Base-by-base conservation (phyloP, 139 green algal genomes). In the Picochlorum sp. region DNA sequence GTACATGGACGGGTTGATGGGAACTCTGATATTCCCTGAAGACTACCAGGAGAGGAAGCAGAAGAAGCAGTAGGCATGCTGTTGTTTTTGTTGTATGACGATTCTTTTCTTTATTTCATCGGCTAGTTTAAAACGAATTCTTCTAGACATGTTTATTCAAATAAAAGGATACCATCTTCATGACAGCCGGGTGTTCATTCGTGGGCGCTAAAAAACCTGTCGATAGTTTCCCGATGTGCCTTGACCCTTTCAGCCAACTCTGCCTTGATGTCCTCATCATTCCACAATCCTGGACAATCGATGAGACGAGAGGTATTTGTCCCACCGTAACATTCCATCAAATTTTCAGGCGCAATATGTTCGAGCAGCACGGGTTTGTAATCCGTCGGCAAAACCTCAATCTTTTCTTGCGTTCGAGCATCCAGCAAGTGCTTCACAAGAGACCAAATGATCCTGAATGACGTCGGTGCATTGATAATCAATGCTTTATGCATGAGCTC, bases 311-410 rank as follows among this genome's bases (percentile, higher is more conserved):
- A 16, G 14, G n/a, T 13, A 47, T 71, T 60, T 30, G 69, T 67
- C 49, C 86, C 89, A 0, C 89, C 89, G 20, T 95, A 73, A 66
- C 85, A 93, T 6, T 84, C 81, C 0, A 86, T 87, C 26, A 96
- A 76, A 69, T 79, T 82, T 8, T 94, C 86, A 0, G 58, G 20
- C 6, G 90, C 84, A 15, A 95, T 68, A 63, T 75, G 88, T 63
- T 91, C 79, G n/a, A 83, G 69, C 74, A 96, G 64, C 41, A 55
- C 66, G 6, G 71, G 65, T 66, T 77, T 71, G 76, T 90, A 96
- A 71, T 94, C 31, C 13, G 28, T 7, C 1, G 26, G 20, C 6
- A 72, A 3, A 59, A 92, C 86, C 77, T 92, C 82, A 11, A 95
- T 88, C 59, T 95, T 95, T 30, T 47, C 65, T 45, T 87, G 79